These are phyloP conservation scores for Scutellaria baicalensis DNA, from an alignment of 257 asterid species.

Conservation along the genomic window DNA sequence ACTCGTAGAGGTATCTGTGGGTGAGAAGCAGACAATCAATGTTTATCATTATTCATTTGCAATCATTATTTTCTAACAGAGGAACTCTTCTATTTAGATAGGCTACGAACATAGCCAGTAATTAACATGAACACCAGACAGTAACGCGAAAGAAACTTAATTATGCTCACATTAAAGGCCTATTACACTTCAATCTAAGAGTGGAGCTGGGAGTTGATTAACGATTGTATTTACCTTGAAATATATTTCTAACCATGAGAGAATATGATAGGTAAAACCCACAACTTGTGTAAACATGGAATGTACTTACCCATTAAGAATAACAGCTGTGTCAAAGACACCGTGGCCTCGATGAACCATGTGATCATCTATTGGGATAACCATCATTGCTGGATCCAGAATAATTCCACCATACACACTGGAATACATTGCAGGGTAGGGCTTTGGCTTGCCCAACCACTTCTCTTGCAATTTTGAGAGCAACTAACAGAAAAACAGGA, in stretches of 20 bases:
- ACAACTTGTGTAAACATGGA: neutral
- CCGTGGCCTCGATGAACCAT: slow-evolving; percentile 98
- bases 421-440: slow-evolving; percentile 89
- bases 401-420: slow-evolving; percentile 73
- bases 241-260: neutral
- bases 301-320: slow-evolving; percentile 51
- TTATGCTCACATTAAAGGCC: no score
- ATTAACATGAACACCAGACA: no score
- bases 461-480: slow-evolving; percentile 61
- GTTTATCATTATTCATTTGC: neutral
- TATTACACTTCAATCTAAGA: no score
- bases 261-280: neutral
- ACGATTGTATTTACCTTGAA: neutral
- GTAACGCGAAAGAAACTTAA: no score
- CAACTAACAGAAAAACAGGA: slow-evolving; percentile 33
- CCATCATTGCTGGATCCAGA: slow-evolving; percentile 91
- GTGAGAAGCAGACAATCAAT: neutral
- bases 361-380: slow-evolving; percentile 84
- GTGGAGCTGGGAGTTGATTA: neutral
- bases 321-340: slow-evolving; percentile 75
- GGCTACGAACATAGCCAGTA: no score
- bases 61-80: no score
- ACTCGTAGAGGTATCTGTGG: slow-evolving; percentile 57
- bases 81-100: no score
- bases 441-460: slow-evolving; percentile 60